These are phyloP conservation scores for Karstenula rhodostoma DNA, from an alignment of 2,329 filamentous ascomycete species.

Conservation along the genomic window DNA sequence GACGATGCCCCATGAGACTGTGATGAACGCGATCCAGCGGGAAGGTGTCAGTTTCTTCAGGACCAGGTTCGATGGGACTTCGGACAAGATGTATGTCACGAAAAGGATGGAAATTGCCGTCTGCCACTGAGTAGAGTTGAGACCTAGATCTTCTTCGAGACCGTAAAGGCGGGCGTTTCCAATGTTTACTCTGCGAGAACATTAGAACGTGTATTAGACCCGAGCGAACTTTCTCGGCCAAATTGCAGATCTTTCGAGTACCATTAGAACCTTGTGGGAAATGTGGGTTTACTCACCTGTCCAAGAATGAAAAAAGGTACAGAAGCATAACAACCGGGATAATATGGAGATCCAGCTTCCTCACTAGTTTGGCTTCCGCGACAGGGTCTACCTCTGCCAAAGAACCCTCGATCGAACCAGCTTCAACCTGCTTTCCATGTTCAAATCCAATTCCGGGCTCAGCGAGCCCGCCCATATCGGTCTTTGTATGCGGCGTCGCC, in stretches of 20 bases:
- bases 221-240: background rate
- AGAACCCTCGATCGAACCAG: constrained; percentile 33
- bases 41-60: constrained; percentile 56
- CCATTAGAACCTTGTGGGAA: background rate
- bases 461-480: background rate
- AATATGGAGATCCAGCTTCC: constrained; percentile 70
- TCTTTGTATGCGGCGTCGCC: background rate
- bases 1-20: constrained; percentile 63
- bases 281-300: constrained; percentile 61
- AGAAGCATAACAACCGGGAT: constrained; percentile 73
- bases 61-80: constrained; percentile 57
- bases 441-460: constrained; percentile 21
- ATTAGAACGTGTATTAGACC: constrained; percentile 21
- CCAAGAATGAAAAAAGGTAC: constrained; percentile 79
- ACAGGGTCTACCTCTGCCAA: constrained; percentile 48
- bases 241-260: background rate
- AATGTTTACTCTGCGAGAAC: constrained; percentile 66
- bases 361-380: constrained; percentile 64
- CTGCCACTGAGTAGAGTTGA: constrained; percentile 74
- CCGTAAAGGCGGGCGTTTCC: constrained; percentile 72
- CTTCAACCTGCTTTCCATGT: constrained; percentile 21
- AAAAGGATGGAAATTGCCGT: constrained; percentile 56
- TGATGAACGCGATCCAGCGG: constrained; percentile 67
- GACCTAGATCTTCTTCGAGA: constrained; percentile 67
- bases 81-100: constrained; percentile 56